phyloP scores from a whole-genome alignment of 768 basidiomycete genomes.

The Boletus edulis region DNA sequence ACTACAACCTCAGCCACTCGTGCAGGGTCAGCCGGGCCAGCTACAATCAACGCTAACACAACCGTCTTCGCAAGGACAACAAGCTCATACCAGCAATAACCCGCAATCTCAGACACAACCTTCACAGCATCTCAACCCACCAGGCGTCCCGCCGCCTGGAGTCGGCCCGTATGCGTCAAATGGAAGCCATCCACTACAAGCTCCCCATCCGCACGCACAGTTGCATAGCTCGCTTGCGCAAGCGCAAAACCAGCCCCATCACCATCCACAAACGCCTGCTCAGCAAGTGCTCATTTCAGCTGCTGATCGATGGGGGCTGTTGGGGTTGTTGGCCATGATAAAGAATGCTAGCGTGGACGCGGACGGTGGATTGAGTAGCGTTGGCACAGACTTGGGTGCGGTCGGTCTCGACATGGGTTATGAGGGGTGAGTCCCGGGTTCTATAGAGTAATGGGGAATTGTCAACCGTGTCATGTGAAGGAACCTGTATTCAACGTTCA shows the following conservation, averaged over 20 bases:
- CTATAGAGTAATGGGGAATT: constrained; percentile 14
- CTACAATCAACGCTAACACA: constrained; percentile 20
- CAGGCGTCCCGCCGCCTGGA: constrained; percentile 43
- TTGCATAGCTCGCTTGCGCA: constrained; percentile 30
- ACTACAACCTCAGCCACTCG: constrained; percentile 21
- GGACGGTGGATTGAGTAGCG: constrained; percentile 76
- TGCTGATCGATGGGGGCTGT: constrained; percentile 92
- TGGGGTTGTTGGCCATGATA: constrained; percentile 83
- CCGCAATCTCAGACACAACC: constrained; percentile 29
- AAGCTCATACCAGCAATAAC: constrained; percentile 34
- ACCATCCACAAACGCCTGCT: constrained; percentile 82
- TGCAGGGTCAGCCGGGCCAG: constrained; percentile 22
- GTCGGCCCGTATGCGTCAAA: constrained; percentile 34
- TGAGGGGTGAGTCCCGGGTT: constrained; percentile 61
- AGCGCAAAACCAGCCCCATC: constrained; percentile 35
- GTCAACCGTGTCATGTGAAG: constrained; percentile 34
- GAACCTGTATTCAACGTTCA: constrained; percentile 88
- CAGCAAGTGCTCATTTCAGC: constrained; percentile 91
- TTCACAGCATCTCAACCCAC: constrained; percentile 50
- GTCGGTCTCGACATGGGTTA: constrained; percentile 89
- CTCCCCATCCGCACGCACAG: constrained; percentile 35
- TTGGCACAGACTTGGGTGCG: constrained; percentile 89
- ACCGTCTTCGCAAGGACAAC: constrained; percentile 30
- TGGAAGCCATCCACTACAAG: constrained; percentile 35
- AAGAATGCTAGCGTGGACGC: constrained; percentile 74